Evolutionary conservation across 1,284 basidiomycete genomes (phyloP).

Genomic region (Naganishia cerealis): DNA sequence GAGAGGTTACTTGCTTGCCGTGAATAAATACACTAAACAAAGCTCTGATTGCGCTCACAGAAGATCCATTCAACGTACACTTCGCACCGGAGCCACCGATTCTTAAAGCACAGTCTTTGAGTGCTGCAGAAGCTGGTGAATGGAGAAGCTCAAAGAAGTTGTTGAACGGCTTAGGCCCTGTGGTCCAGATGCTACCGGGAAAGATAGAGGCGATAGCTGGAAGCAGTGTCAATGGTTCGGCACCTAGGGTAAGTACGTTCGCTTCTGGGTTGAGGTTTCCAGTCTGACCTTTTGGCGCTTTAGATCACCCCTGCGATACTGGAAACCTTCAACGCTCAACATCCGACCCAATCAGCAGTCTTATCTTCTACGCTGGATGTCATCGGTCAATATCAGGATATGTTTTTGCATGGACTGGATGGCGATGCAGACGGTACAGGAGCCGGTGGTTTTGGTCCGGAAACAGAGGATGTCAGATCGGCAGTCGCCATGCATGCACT

Average conservation of each 20-base stretch:
- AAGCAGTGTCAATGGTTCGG: conserved; percentile 34
- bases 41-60: conserved; percentile 20
- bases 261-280: neutral
- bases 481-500: conserved; percentile 71
- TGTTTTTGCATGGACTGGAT: conserved; percentile 67
- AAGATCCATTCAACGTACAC: conserved; percentile 52
- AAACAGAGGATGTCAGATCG: conserved; percentile 61
- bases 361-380: conserved; percentile 63
- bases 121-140: conserved; percentile 39
- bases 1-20: neutral
- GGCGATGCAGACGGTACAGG: conserved; percentile 52
- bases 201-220: conserved; percentile 46
- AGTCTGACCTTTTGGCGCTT: neutral
- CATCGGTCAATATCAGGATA: conserved; percentile 63
- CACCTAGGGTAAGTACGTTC: neutral
- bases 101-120: conserved; percentile 39
- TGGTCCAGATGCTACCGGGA: conserved; percentile 60
- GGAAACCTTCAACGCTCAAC: conserved; percentile 58
- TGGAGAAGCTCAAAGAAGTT: conserved; percentile 42
- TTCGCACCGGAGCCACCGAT: conserved; percentile 46
- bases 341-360: conserved; percentile 59
- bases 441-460: conserved; percentile 41
- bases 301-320: conserved; percentile 67
- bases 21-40: neutral
- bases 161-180: conserved; percentile 58